phyloP scores from a whole-genome alignment of 352 stramenopile species.

The Globisporangium apiculatum region DNA sequence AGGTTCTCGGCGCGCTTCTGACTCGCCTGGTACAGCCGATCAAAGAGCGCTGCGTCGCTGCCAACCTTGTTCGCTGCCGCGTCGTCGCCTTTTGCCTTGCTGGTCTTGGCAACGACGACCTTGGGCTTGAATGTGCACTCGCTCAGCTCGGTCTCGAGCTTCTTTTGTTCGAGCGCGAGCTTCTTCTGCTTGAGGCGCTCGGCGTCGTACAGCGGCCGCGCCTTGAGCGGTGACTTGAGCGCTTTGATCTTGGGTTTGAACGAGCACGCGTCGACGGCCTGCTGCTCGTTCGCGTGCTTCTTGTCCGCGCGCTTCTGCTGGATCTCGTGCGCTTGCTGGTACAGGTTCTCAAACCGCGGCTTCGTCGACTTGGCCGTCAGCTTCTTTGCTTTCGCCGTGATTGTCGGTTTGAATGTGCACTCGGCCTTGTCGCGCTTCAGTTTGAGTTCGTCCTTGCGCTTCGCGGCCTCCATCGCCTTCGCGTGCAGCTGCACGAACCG shows the following conservation, averaged over 20 bases:
- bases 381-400: constrained; percentile 55
- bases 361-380: constrained; percentile 24
- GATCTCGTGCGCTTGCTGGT: constrained; percentile 57
- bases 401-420: constrained; percentile 62
- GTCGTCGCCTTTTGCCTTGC: constrained; percentile 25
- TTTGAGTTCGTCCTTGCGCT: constrained; percentile 51
- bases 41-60: constrained; percentile 31
- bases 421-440: constrained; percentile 39
- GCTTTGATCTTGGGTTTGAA: constrained; percentile 77
- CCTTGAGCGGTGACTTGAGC: constrained; percentile 47
- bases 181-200: constrained; percentile 69
- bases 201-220: constrained; percentile 57
- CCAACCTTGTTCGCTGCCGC: constrained; percentile 5
- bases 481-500: constrained; percentile 46
- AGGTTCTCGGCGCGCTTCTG: constrained; percentile 52
- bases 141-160: constrained; percentile 51
- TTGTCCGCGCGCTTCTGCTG: constrained; percentile 69
- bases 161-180: constrained; percentile 63
- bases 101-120: constrained; percentile 31
- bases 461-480: constrained; percentile 39
- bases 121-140: constrained; percentile 70
- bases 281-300: constrained; percentile 43
- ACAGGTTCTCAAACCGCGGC: constrained; percentile 69
- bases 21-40: constrained; percentile 63
- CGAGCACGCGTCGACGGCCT: constrained; percentile 51